Conservation (phyloP, 305 asterid genomes). For the Fraxinus platypoda region DNA sequence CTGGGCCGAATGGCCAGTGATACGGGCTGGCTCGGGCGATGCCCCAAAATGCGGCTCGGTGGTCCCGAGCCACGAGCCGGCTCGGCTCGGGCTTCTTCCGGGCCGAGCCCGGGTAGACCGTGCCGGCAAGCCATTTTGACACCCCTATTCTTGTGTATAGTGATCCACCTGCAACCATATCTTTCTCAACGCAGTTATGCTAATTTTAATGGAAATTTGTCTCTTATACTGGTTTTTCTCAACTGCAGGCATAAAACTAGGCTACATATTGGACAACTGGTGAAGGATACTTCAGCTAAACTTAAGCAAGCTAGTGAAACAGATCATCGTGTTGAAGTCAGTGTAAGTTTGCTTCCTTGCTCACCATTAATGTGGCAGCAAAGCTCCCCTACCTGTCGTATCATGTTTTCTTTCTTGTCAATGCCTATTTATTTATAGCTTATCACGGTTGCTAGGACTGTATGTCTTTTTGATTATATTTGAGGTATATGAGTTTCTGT, state of each 20-base stretch:
- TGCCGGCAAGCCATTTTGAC: too few relatives aligned
- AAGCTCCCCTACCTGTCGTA: neutral
- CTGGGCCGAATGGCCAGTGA: too few relatives aligned
- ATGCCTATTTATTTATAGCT: neutral
- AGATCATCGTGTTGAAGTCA: constrained; percentile 69
- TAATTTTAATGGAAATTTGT: neutral
- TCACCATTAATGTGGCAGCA: constrained; percentile 17
- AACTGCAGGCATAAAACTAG: constrained; percentile 78
- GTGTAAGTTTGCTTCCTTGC: constrained; percentile 51
- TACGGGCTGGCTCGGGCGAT: too few relatives aligned
- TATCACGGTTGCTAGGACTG: neutral
- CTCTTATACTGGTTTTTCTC: constrained; percentile 19
- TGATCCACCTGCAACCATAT: neutral
- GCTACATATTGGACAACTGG: constrained; percentile 74
- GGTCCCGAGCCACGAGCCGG: too few relatives aligned
- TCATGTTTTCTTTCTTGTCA: neutral
- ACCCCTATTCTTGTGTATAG: neutral
- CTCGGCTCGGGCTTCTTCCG: too few relatives aligned
- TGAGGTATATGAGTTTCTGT: neutral
- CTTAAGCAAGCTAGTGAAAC: constrained; percentile 90
- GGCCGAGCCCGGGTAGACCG: too few relatives aligned
- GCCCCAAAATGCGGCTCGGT: too few relatives aligned
- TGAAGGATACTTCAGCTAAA: constrained; percentile 83
- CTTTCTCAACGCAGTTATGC: neutral
- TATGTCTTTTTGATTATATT: neutral